A percentile compares a stretch with the other conserved stretches of the same genome.
phyloP scores from a whole-genome alignment of 257 asterid genomes.

The Coffea eugenioides region DNA sequence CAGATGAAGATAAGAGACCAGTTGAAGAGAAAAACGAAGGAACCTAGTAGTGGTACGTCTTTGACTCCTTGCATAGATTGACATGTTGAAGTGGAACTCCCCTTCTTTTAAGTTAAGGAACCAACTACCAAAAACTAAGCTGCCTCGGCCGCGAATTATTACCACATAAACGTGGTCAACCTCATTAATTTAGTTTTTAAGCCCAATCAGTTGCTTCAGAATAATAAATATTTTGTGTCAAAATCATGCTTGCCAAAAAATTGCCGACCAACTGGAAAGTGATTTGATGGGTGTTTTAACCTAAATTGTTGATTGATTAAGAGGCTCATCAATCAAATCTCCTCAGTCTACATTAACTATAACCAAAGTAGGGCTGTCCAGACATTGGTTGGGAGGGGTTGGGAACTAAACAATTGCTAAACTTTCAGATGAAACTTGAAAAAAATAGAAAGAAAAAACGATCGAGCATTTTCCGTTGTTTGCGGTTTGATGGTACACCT shows the following conservation, averaged over 20 bases:
- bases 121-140: constrained; percentile 24
- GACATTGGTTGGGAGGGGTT: background rate
- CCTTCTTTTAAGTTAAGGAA: constrained; percentile 48
- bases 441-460: background rate
- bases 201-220: constrained; percentile 18
- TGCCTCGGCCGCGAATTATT: constrained; percentile 22
- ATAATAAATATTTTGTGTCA: constrained; percentile 28
- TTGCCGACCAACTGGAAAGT: constrained; percentile 48
- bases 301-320: background rate
- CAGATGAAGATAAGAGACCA: background rate
- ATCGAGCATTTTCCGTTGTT: background rate
- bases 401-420: background rate
- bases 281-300: constrained; percentile 13
- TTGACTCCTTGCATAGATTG: constrained; percentile 31
- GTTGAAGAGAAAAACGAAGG: background rate
- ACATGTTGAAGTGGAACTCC: constrained; percentile 33
- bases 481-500: background rate
- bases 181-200: constrained; percentile 15
- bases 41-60: constrained; percentile 18
- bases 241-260: constrained; percentile 31
- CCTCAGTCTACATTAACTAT: background rate
- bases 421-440: background rate
- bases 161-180: constrained; percentile 39
- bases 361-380: background rate
- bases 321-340: background rate